Base-by-base conservation (phyloP, 1,284 basidiomycete genomes). In the Bondarzewia mesenterica region DNA sequence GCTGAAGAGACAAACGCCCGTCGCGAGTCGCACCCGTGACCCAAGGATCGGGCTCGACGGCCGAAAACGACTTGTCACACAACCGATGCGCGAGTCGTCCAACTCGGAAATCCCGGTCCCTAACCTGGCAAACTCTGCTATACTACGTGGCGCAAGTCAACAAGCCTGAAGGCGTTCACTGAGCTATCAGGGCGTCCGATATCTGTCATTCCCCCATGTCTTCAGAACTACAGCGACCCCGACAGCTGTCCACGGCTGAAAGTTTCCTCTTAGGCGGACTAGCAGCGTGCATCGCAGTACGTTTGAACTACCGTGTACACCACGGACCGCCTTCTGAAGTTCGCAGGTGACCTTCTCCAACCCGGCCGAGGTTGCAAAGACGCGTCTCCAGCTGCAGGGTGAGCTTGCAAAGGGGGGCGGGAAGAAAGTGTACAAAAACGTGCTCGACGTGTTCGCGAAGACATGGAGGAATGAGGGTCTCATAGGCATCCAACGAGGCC, bases 381-480 rank as follows among this genome's bases (percentile, higher is more conserved):
- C 93, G 29, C 84, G 94, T 50, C 69, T 98, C 47, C 93, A 97
- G 63, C 76, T 98, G 20, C 93, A 97, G 64, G 94, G 93, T 20
- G 93, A 98, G 67, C 78, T 97, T 14, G 79, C 86, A 35, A 89
- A 85, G 62, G 74, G 70, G 15, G 83, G 85, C 12, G 78, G 77
- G 7, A 65, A 77, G 53, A 86, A 80, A 60, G 89, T 98, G 4
- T 99, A 98, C 74, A 89, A 81, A 51, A 91, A 85, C 61, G 89
- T 89, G 2, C 57, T 92, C 38, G 94, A 99, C 63, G 93, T 90
- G 16, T 73, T 96, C 50, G 68, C 69, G 26, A 97, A 98, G 71
- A 97, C 94, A 16, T 94, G 85, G 82, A 77, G 68, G 62, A 82
- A 93, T 60, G 95, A 99, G 67, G 95, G 95, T 10, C 71, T 98